Evolutionary conservation across 768 basidiomycete species (phyloP).

Genomic region (Tulasnella calospora): DNA sequence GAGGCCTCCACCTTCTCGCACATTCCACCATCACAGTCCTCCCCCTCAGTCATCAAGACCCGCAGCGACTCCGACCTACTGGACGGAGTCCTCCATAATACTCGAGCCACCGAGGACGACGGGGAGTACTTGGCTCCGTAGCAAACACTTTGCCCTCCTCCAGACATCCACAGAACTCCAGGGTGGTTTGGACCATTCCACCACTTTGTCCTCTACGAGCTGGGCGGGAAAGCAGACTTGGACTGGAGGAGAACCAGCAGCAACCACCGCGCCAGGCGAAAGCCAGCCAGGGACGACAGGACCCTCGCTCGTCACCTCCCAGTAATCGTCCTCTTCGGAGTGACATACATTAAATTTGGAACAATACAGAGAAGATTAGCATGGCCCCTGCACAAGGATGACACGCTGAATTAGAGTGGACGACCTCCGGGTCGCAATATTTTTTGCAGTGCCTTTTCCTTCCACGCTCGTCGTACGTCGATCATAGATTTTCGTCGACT

Average conservation of each 20-base stretch:
- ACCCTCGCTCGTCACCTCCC: background rate
- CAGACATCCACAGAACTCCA: too few species aligned
- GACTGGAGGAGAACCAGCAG: background rate
- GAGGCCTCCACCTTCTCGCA: background rate
- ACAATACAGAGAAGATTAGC: slow-evolving; percentile 99
- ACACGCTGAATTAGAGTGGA: slow-evolving; percentile 61
- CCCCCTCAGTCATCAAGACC: background rate
- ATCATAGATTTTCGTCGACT: background rate
- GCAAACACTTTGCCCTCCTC: background rate
- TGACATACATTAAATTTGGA: slow-evolving; percentile 98
- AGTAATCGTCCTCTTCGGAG: slow-evolving; percentile 63
- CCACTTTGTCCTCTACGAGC: too few species aligned
- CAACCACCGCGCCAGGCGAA: background rate
- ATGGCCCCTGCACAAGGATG: slow-evolving; percentile 99
- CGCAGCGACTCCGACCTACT: background rate
- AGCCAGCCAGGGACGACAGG: background rate
- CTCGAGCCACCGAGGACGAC: background rate
- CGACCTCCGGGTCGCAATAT: slow-evolving; percentile 27
- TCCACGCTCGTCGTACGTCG: background rate
- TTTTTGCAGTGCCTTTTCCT: background rate
- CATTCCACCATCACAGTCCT: background rate
- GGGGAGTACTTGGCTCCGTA: background rate
- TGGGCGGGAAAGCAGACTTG: too few species aligned
- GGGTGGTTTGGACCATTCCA: too few species aligned
- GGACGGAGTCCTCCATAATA: background rate